Evolutionary conservation across 306 rosid species (phyloP), one percentile per base, ranked within the genome.

Genomic region (Casuarina equisetifolia): DNA sequence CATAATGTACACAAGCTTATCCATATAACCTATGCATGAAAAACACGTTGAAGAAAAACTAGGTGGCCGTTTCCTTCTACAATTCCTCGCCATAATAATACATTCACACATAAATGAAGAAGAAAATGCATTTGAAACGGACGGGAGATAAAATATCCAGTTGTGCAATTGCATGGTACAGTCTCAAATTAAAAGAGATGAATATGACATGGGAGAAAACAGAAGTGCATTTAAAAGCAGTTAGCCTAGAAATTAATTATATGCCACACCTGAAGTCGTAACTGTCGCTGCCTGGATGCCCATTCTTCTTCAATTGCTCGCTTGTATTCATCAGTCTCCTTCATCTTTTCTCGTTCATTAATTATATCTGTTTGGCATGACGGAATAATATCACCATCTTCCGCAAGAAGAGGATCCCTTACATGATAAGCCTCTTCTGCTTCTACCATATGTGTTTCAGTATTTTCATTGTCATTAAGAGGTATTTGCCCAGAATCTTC

Each of bases 301-400:
- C 91, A 87, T 84, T 95, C 99, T 82, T 86, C 97, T 78, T 92
- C 97, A 40, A 80, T 78, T 52, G 92, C 97, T 81, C 66, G 88
- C 79, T 85, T 95, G 85, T 91, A 95, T 81, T 91, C 97, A 81
- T 89, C 94, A 48, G 97, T 92, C 67, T 87, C 97, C 89, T 95
- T 95, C 43, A 85, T 88, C 88, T 81, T 91, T 85, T 95, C 97
- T 78, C 92, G 90, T 51, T 84, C 89, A 75, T 79, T 88, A 75
- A 95, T 84, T 76, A 92, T 75, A 85, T 81, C 77, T 57, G 46
- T 77, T 76, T 73, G 84, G 70, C 67, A 58, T 10, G 78, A 63
- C 16, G 85, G 40, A 67, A 63, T 32, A 43, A 10, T 74, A 79
- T 46, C 58, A 74, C 67, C 80, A 67, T 63, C 81, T 78, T 82